Evolutionary conservation across 208 protist species (phyloP), one percentile per base, ranked within the genome.

Genomic region (Wallacemonas collosoma): DNA sequence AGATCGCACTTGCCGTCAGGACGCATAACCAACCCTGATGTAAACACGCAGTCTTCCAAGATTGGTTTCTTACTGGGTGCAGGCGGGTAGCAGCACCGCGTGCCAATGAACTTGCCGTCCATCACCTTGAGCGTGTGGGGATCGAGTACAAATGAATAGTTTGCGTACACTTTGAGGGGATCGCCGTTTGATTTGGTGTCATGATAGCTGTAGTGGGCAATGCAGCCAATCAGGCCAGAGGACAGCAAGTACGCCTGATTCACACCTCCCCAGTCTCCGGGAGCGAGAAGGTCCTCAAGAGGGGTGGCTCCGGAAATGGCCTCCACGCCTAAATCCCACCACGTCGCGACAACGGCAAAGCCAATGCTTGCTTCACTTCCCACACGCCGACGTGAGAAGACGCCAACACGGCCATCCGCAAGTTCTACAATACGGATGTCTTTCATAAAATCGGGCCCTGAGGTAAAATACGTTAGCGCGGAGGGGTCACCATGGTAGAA

Each of bases 11-110:
- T 82, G 54, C 80, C 83, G 47, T 88, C 83, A 0, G 53, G 44
- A 51, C 83, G 83, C 83, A 88, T 83, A 1, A 81, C 77, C 15
- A 88, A 81, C 17, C 83, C 83, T 11, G 83, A 85, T 8, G 81
- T 82, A 61, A 88, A 88, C 39, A 76, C 80, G 68, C 83, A 88
- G 48, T 88, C 80, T 9, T 61, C 55, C 41, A 86, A 57, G 17
- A 53, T 17, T 0, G 71, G 75, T 17, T 58, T 61, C 66, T 86
- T 86, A 35, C 73, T 68, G 3, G 76, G 71, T 38, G 57, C 73
- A 6, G 62, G 5, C 4, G 81, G 81, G 69, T 82, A 86, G 72
- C 73, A 83, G 3, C 47, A 54, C 48, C 61, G 71, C 1, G 81
- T 82, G 53, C 81, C 81, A 62, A 86, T 86, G 15, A 80, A 60